Base-by-base conservation (phyloP, 2,329 filamentous ascomycete species). In the Thielaviopsis euricoi region DNA sequence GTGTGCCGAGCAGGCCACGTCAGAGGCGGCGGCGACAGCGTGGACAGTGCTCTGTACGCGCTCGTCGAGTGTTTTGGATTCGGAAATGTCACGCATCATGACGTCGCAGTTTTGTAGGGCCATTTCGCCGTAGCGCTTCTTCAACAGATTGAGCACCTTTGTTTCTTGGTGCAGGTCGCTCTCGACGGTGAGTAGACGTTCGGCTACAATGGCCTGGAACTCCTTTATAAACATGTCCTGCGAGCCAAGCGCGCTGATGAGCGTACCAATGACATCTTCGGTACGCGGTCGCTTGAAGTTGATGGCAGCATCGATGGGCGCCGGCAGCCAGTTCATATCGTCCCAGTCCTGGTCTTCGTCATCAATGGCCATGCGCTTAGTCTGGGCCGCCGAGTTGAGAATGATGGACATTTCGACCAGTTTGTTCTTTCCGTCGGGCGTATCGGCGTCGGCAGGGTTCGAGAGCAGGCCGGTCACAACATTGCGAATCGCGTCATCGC, bases 221-320 rank as follows among this genome's bases (percentile, higher is more conserved):
- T 97, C 91, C 64, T 89, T 94, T 70, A 96, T 93, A 66, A 97
- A 97, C 52, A 86, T 80, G 55, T 96, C 91, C 63, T 90, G 88
- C 19, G 86, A 86, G 13, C 95, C 91, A 63, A 95, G 87, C 0
- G 95, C 81, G 60, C 83, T 86, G 63, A 97, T 87, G 50, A 98
- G 75, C 56, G 89, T 95, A 56, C 89, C 89, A 59, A 97, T 89
- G 13, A 97, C 85, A 69, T 98, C 93, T 62, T 90, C 87, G 50
- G 83, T 87, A 68, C 87, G 94, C 12, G 88, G 87, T 60, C 89
- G 85, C 66, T 87, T 89, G 73, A 95, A 96, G 67, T 96, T 88
- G 53, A 89, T 86, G 10, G 89, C 89, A 1, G 93, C 93, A 67
- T 98, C 93, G 46, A 94, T 83, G 0, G 93, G 93, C 65, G 95